phyloP scores from a whole-genome alignment of 306 rosid genomes.

The Sicyos baderoa region DNA sequence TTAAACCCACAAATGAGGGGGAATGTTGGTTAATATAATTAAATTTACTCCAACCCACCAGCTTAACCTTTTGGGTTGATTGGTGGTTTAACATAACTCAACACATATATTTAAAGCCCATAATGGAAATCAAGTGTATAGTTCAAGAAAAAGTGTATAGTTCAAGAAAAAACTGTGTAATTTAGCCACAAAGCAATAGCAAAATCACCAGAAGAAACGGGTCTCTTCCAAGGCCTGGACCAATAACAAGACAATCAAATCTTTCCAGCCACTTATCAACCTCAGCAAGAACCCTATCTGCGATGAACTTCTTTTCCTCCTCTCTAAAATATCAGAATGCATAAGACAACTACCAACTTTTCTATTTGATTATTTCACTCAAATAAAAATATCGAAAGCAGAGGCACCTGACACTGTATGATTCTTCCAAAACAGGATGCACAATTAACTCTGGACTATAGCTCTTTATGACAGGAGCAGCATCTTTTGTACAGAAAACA shows the following conservation, averaged over 20 bases:
- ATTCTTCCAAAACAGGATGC: constrained; percentile 81
- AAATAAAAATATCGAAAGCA: constrained; percentile 7
- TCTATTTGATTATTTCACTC: not conserved
- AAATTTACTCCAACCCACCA: too few relatives aligned
- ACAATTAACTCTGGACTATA: constrained; percentile 90
- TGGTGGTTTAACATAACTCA: too few relatives aligned
- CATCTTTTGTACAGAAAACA: constrained; percentile 89
- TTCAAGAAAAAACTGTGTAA: not conserved
- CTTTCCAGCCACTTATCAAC: constrained; percentile 79
- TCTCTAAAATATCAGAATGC: constrained; percentile 44
- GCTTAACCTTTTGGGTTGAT: too few relatives aligned
- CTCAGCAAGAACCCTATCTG: constrained; percentile 59
- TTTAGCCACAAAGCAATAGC: not conserved
- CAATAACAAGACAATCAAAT: constrained; percentile 84
- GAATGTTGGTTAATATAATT: too few relatives aligned
- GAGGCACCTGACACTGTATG: constrained; percentile 57
- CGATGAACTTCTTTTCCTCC: constrained; percentile 43
- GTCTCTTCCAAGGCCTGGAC: constrained; percentile 97
- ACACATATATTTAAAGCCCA: too few relatives aligned
- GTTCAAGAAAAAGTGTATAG: not conserved
- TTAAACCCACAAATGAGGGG: too few relatives aligned
- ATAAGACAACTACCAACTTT: constrained; percentile 19
- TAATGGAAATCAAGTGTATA: not conserved
- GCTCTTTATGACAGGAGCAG: constrained; percentile 74
- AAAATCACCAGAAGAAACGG: constrained; percentile 68